phyloP scores from a whole-genome alignment of 805 yeast species.

The Huiozyma naganishii region DNA sequence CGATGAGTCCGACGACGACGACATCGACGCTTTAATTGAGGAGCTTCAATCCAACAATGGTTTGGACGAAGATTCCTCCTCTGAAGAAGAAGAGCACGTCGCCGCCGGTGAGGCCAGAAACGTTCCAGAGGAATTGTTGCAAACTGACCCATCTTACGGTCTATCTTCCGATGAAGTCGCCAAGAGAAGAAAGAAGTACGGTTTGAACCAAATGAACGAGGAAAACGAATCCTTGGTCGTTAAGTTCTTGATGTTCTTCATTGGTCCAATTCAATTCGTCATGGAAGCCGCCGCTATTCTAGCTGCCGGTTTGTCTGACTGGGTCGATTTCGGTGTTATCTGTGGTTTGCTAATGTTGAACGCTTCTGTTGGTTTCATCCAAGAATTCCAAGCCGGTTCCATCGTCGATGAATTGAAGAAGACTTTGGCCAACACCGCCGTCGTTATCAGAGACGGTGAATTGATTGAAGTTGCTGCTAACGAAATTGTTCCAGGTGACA shows the following conservation, averaged over 20 bases:
- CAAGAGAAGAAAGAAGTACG: slow-evolving; percentile 82
- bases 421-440: slow-evolving; percentile 84
- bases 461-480: slow-evolving; percentile 65
- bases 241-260: slow-evolving; percentile 78
- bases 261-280: slow-evolving; percentile 94
- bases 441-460: slow-evolving; percentile 74
- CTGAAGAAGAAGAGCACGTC: slow-evolving; percentile 32
- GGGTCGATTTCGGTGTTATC: slow-evolving; percentile 98
- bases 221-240: slow-evolving; percentile 70
- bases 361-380: slow-evolving; percentile 92
- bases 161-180: slow-evolving; percentile 65
- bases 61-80: slow-evolving; percentile 39
- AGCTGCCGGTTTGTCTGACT: slow-evolving; percentile 94
- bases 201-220: slow-evolving; percentile 85
- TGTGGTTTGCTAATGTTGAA: slow-evolving; percentile 76
- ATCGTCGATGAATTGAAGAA: slow-evolving; percentile 94
- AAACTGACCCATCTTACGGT: slow-evolving; percentile 74
- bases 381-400: slow-evolving; percentile 97
- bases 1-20: slow-evolving; percentile 52
- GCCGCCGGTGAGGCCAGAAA: slow-evolving; percentile 57
- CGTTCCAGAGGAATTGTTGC: slow-evolving; percentile 76
- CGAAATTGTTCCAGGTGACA: slow-evolving; percentile 93
- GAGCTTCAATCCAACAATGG: slow-evolving; percentile 65
- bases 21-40: slow-evolving; percentile 60
- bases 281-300: slow-evolving; percentile 94